Conservation (phyloP, 176 grass and related monocot genomes). For the bread wheat (Triticum aestivum) region DNA sequence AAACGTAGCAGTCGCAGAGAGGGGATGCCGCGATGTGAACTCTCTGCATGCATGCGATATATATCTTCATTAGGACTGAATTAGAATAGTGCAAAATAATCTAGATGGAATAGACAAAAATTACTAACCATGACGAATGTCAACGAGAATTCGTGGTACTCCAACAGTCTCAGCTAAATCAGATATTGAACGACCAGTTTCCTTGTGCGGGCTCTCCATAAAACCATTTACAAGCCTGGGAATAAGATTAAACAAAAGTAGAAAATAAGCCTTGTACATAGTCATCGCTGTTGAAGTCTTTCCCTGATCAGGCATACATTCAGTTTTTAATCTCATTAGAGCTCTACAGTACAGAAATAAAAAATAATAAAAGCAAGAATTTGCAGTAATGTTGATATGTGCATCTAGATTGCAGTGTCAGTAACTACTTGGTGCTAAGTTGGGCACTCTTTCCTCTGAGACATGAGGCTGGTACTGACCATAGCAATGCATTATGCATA, state of each 20-base stretch:
- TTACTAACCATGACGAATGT: conserved; percentile 93
- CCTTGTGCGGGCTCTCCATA: conserved; percentile 60
- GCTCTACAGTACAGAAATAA: not conserved
- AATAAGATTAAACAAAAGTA: conserved; percentile 1
- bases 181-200: conserved; percentile 72
- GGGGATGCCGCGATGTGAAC: conserved; percentile 80
- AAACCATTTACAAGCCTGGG: conserved; percentile 92
- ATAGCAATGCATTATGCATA: not conserved
- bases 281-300: not conserved
- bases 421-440: not conserved
- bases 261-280: not conserved
- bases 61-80: conserved; percentile 18
- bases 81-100: not conserved
- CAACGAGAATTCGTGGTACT: conserved; percentile 83
- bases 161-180: conserved; percentile 76
- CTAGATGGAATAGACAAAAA: not conserved
- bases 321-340: not conserved
- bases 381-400: not conserved
- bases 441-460: not conserved
- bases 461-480: not conserved
- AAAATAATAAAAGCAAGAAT: not conserved
- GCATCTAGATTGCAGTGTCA: not conserved
- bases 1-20: conserved; percentile 65
- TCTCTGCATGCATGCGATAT: conserved; percentile 54
- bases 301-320: conserved; percentile 10